Conservation (phyloP, 2,329 filamentous ascomycete genomes). For the Alternaria viburni region DNA sequence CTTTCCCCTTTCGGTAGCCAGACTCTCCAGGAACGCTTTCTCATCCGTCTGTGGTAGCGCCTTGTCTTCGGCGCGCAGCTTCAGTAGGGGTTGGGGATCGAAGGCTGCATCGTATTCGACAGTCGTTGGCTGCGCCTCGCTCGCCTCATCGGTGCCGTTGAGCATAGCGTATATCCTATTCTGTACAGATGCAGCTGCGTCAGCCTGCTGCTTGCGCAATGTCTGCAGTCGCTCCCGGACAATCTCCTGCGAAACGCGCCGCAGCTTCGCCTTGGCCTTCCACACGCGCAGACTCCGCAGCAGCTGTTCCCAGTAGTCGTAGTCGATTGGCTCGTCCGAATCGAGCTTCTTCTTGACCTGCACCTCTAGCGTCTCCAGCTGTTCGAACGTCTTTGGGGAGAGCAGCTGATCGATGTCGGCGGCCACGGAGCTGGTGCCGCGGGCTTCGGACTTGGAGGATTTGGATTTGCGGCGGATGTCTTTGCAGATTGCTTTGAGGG, state of each 20-base stretch:
- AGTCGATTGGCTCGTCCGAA: slow-evolving; percentile 91
- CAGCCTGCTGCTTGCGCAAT: slow-evolving; percentile 70
- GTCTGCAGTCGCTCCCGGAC: slow-evolving; percentile 71
- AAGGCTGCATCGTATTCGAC: slow-evolving; percentile 51
- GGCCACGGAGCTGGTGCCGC: slow-evolving; percentile 81
- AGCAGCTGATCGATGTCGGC: slow-evolving; percentile 88
- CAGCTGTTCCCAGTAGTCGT: slow-evolving; percentile 96
- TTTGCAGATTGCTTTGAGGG: slow-evolving; percentile 81
- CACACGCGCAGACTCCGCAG: slow-evolving; percentile 83
- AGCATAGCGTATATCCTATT: slow-evolving; percentile 60
- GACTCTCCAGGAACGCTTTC: slow-evolving; percentile 61
- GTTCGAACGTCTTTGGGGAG: slow-evolving; percentile 81
- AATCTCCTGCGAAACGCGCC: slow-evolving; percentile 77
- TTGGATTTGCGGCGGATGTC: slow-evolving; percentile 73
- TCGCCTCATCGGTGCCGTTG: slow-evolving; percentile 3
- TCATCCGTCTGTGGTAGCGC: slow-evolving; percentile 64
- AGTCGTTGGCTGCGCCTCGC: slow-evolving; percentile 4
- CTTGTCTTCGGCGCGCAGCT: slow-evolving; percentile 69
- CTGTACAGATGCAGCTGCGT: slow-evolving; percentile 66
- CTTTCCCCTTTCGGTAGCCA: slow-evolving; percentile 65
- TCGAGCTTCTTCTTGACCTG: slow-evolving; percentile 87
- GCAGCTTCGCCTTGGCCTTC: slow-evolving; percentile 88
- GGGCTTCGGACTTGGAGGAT: slow-evolving; percentile 67
- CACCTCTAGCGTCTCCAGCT: slow-evolving; percentile 83
- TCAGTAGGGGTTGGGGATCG: slow-evolving; percentile 71